A percentile compares a stretch with the other conserved stretches of the same genome.
Conservation (phyloP, 805 yeast species). For the Yamadazyma laniorum region DNA sequence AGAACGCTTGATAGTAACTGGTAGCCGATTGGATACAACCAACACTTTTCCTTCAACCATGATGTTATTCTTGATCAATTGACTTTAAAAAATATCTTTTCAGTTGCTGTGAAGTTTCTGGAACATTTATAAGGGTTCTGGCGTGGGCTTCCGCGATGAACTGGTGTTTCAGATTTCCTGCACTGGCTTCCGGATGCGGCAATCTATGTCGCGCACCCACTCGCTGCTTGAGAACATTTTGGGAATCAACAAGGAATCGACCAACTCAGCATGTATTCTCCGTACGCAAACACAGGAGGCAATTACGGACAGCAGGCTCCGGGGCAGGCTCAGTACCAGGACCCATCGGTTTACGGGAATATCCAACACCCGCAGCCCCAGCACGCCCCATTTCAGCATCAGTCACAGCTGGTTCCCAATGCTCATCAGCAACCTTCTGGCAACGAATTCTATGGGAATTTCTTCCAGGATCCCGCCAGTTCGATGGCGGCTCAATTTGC, state of each 20-base stretch:
- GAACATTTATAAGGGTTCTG: too few species aligned
- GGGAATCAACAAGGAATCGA: too few species aligned
- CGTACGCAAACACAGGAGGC: slow-evolving; percentile 31
- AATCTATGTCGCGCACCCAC: too few species aligned
- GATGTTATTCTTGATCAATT: too few species aligned
- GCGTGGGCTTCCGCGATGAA: background rate
- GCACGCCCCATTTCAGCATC: slow-evolving; percentile 20
- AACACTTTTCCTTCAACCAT: slow-evolving; percentile 64
- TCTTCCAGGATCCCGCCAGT: slow-evolving; percentile 76
- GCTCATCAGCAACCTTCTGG: slow-evolving; percentile 18
- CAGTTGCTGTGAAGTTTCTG: too few species aligned
- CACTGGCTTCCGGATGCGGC: too few species aligned
- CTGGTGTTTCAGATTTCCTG: too few species aligned
- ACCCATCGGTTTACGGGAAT: slow-evolving; percentile 11
- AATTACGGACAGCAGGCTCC: background rate
- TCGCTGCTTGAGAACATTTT: too few species aligned
- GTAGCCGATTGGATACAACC: slow-evolving; percentile 92
- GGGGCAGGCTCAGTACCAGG: slow-evolving; percentile 3
- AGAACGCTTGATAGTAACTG: slow-evolving; percentile 80
- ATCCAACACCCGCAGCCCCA: slow-evolving; percentile 34
- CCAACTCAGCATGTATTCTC: slow-evolving; percentile 33
- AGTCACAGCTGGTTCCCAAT: slow-evolving; percentile 20
- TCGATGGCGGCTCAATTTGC: slow-evolving; percentile 88
- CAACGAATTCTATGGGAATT: slow-evolving; percentile 23
- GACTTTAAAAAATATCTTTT: too few species aligned